Conservation (phyloP, 192 early-diverging fungal species). For the Podila epicladia region DNA sequence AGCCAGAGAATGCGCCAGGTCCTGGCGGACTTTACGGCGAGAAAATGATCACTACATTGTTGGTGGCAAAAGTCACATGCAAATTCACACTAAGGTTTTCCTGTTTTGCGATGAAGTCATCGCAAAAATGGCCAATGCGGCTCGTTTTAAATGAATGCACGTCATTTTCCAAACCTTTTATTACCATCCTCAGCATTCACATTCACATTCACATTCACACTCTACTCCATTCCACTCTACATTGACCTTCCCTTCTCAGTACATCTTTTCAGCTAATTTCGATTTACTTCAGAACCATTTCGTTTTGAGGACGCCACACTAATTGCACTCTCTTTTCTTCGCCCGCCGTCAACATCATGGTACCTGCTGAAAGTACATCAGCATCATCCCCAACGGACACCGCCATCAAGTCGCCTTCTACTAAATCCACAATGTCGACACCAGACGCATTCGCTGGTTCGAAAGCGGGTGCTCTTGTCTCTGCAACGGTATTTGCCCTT, state of each 20-base stretch:
- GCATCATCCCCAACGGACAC: background rate
- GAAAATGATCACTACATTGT: too few species aligned
- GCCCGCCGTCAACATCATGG: background rate
- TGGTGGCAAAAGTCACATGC: too few species aligned
- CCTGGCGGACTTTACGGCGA: too few species aligned
- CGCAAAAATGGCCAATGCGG: too few species aligned
- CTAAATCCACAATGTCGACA: background rate
- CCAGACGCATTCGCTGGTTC: constrained; percentile 3
- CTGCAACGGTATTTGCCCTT: constrained; percentile 12
- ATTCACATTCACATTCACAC: background rate
- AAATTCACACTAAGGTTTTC: too few species aligned
- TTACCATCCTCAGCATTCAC: background rate
- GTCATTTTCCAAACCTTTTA: too few species aligned
- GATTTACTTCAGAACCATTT: background rate
- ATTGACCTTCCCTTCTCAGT: background rate
- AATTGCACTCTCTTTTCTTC: too few species aligned
- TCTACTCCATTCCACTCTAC: background rate
- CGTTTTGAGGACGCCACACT: too few species aligned
- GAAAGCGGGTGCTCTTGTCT: constrained; percentile 19
- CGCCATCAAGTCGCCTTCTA: constrained; percentile 1
- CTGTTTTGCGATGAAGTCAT: too few species aligned
- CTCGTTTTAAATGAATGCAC: too few species aligned
- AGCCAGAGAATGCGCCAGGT: too few species aligned
- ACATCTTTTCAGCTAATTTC: background rate
- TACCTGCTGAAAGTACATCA: background rate